These are phyloP conservation scores for Tillandsia fasciculata DNA, from an alignment of 176 grass and related monocot genomes.

Conservation along the genomic window DNA sequence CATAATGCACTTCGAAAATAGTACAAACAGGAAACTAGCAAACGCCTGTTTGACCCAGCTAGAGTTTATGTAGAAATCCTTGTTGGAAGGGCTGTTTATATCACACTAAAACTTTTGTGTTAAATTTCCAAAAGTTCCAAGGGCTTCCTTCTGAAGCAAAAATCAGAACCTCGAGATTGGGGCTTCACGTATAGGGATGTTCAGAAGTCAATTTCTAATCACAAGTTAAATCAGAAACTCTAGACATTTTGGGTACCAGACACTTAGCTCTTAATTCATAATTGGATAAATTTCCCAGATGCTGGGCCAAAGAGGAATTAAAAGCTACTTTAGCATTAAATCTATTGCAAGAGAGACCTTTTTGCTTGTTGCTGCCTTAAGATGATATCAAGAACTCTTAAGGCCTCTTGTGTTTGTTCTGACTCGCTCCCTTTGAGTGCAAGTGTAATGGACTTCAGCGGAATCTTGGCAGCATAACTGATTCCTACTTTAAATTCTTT, in stretches of 20 bases:
- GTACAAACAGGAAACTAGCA: constrained; percentile 6
- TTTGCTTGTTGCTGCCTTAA: constrained; percentile 93
- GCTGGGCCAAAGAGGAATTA: neutral
- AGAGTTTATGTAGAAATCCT: too few relatives aligned
- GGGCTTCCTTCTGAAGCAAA: too few relatives aligned
- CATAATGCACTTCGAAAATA: neutral
- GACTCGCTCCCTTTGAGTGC: constrained; percentile 48
- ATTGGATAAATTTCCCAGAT: too few relatives aligned
- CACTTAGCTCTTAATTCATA: too few relatives aligned
- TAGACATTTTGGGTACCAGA: too few relatives aligned
- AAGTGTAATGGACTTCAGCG: constrained; percentile 52
- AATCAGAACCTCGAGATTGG: too few relatives aligned
- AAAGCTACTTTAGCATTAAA: neutral
- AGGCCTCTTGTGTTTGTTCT: constrained; percentile 57
- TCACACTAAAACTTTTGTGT: too few relatives aligned
- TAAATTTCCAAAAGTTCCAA: too few relatives aligned
- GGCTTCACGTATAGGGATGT: too few relatives aligned
- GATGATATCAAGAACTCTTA: constrained; percentile 75
- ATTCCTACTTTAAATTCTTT: constrained; percentile 53
- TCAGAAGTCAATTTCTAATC: too few relatives aligned
- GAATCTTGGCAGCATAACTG: constrained; percentile 62
- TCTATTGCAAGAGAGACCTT: constrained; percentile 8
- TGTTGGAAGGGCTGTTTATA: too few relatives aligned
- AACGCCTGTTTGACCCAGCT: constrained; percentile 10
- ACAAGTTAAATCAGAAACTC: too few relatives aligned